Base-by-base conservation (phyloP, 2,329 filamentous ascomycete genomes). In the Coniochaeta prunicola region DNA sequence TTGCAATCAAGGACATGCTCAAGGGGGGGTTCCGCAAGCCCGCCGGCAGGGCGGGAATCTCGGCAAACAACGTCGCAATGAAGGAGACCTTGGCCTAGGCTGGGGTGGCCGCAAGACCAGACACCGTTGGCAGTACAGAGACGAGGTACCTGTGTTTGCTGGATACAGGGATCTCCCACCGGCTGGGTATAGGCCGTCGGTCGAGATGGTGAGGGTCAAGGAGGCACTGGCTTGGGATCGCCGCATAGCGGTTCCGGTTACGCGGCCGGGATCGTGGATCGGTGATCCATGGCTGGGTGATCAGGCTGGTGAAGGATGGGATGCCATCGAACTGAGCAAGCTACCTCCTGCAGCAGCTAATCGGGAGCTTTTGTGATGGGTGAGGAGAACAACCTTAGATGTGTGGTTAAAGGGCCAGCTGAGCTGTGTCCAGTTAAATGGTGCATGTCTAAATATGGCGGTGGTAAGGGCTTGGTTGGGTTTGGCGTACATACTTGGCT, bases 1-100 rank as follows among this genome's bases (percentile, higher is more conserved):
- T 85, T 34, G 70, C 76, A 30, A 76, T 71, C 61, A 73, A 77
- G 64, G 75, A 80, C 6, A 66, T 82, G 45, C 77, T 84, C 67
- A 75, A 75, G 70, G 71, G 69, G 58, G 74, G 76, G 53, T 66
- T 70, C 59, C 65, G 64, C 56, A 67, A 66, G 60, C 59, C 65
- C 55, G 63, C 45, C 45, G 13, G 21, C 45, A 7, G 21, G 45
- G 45, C 45, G 45, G 45, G 45, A 50, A 50, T 28, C 45, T 21
- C 45, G 45, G 21, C 53, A 12, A 24, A 62, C 59, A 64, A 57
- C 62, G 64, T 50, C 59, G 50, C 60, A 63, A 78, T 76, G 76
- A 71, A 73, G 64, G 70, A 77, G 60, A 69, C 57, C 58, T 61
- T 62, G 55, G 61, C 58, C 57, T 60, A 59, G 45, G 13, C 24